Base-by-base conservation (phyloP, 176 grass and related monocot genomes). In the Triticum monococcum region DNA sequence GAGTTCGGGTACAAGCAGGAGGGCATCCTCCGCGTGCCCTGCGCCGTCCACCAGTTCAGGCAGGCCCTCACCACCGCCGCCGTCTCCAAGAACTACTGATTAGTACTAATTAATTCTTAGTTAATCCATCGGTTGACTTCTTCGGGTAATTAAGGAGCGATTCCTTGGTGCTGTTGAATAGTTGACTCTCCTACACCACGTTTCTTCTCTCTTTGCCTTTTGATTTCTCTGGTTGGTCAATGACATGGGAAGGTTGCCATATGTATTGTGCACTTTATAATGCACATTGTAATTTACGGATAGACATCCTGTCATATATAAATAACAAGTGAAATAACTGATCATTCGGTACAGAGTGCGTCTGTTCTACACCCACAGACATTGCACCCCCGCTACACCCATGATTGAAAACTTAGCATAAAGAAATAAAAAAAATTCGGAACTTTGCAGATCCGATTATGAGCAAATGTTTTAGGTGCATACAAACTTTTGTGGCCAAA, bases 1-100 rank as follows among this genome's bases (percentile, higher is more conserved):
- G 93, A 98, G 84, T 93, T 98, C 48, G 93, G 93, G 5, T 95
- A 98, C 82, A 72, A 41, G 37, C 91, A 98, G 77, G 86, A 88
- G 11, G 95, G 95, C 54, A 72, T 93, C 26, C 91, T 98, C 79
- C 86, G 85, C 18, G 87, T 98, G n/a, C 93, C 95, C 46, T 98
- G 93, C 78, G 75, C 78, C 65, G 81, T 75, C 63, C 65, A 62
- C 8, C 91, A 85, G 36, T 98, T 98, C 86, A 75, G 33, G 66
- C 31, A 84, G 20, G 81, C 91, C 8, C 81, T 93, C 73, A 3
- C 61, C 71, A 74, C 71, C 38, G 71, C 71, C 74, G 88, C 82
- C 75, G 78, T 9, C 71, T 62, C 63, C 38, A 79, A 64, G 46
- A 79, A 28, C 52, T 65, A 81, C 62, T 65, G 40, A 81, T 62